A percentile compares a stretch with the other conserved stretches of the same genome.
Evolutionary conservation across 768 basidiomycete species (phyloP).

Genomic region (Lentinula edodes): DNA sequence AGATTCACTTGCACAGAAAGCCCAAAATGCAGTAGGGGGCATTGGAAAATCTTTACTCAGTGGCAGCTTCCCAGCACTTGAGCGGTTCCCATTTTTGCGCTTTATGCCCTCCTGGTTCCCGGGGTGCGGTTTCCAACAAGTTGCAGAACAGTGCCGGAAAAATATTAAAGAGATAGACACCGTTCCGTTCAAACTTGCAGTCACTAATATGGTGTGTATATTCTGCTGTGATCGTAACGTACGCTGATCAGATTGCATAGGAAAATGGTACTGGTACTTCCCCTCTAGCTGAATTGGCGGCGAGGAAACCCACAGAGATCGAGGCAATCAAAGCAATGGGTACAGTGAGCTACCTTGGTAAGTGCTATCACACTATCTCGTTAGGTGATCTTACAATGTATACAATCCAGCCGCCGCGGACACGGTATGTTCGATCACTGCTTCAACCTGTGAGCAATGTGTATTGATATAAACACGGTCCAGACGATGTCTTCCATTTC

Average conservation of each 20-base stretch:
- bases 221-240: neutral
- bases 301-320: neutral
- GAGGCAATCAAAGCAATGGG: neutral
- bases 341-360: neutral
- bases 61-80: neutral
- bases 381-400: neutral
- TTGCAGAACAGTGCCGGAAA: neutral
- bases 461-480: neutral
- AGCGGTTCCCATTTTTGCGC: neutral
- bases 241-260: neutral
- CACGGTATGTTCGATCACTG: neutral
- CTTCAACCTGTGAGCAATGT: neutral
- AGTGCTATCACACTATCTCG: neutral
- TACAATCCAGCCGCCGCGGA: neutral
- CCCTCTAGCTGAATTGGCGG: neutral
- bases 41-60: neutral
- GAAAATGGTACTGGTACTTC: neutral
- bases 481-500: neutral
- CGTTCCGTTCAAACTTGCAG: neutral
- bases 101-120: slow-evolving; percentile 3
- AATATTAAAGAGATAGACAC: neutral
- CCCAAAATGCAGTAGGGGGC: neutral
- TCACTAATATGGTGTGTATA: neutral
- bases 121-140: neutral
- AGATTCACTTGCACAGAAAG: neutral